Base-by-base conservation (phyloP, 352 stramenopile species). In the Phytophthora pseudosyringae region DNA sequence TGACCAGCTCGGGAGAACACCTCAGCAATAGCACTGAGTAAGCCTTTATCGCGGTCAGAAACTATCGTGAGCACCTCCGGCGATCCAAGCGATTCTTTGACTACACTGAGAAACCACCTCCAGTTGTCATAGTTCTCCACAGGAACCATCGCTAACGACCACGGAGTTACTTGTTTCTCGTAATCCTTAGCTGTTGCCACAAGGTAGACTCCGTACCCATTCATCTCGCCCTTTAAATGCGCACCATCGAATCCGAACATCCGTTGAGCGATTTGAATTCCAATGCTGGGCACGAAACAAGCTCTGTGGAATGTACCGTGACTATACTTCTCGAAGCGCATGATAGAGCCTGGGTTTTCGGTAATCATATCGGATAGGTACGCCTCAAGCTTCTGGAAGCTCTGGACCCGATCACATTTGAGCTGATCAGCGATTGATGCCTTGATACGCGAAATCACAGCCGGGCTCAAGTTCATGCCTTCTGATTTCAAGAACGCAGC, bases 191-290 rank as follows among this genome's bases (percentile, higher is more conserved):
- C 18, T 2, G 60, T 73, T 1, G 51, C 64, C 0, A 61, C 46
- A 1, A 77, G 50, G 33, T 53, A 68, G 0, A 72, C 64, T 4
- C 64, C 57, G 9, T 29, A 28, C 7, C 54, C 39, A 44, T 80
- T 67, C 59, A 72, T 80, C 7, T 71, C 62, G 25, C 52, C 64
- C 45, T 70, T 76, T 1, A 71, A 32, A 33, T 72, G 67, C 25
- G 56, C 32, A 0, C 57, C 71, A 4, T 75, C 55, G 11, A 80
- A 51, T 0, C 65, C 60, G 28, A 41, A 29, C 28, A 69, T 7
- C 7, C 38, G 5, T 47, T 40, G 7, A 12, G 36, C 31, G 2
- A 52, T 35, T 15, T 29, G 44, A 32, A 64, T 9, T 1, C 36
- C 32, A 38, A 59, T 35, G 28, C 26, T 57, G 3, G 47, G 44